These are phyloP conservation scores for Ruellia speciosa DNA, from an alignment of 305 asterid genomes.

Conservation along the genomic window DNA sequence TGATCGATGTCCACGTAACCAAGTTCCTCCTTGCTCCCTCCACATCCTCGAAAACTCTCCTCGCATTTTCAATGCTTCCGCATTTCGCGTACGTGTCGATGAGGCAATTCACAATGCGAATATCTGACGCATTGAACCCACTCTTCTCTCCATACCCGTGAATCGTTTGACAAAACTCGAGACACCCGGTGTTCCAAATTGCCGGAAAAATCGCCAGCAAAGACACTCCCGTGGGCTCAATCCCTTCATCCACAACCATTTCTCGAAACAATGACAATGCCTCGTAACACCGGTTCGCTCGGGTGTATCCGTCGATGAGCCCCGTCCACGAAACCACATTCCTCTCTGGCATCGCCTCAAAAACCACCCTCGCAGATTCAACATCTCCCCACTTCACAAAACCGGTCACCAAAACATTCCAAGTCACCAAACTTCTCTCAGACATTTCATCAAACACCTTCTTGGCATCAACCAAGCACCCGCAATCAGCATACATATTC, in stretches of 20 bases:
- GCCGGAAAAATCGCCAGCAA: conserved; percentile 68
- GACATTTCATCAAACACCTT: conserved; percentile 71
- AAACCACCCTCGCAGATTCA: conserved; percentile 38
- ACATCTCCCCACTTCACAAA: conserved; percentile 60
- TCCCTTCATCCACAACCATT: conserved; percentile 48
- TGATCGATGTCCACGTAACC: conserved; percentile 70
- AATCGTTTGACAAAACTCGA: conserved; percentile 43
- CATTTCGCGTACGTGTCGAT: conserved; percentile 61
- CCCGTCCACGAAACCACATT: conserved; percentile 83
- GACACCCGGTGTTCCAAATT: conserved; percentile 51
- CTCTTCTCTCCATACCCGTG: conserved; percentile 61
- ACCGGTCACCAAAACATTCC: conserved; percentile 76
- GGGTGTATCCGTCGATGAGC: conserved; percentile 62
- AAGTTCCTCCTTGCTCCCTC: conserved; percentile 37
- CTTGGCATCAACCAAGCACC: conserved; percentile 36
- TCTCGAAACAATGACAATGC: conserved; percentile 45
- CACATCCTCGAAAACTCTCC: conserved; percentile 45
- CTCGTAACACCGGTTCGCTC: conserved; percentile 35
- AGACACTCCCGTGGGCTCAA: conserved; percentile 59
- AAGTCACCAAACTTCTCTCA: conserved; percentile 49
- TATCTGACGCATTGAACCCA: conserved; percentile 40
- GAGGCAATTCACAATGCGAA: conserved; percentile 64
- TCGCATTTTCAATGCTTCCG: conserved; percentile 52
- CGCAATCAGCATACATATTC: conserved; percentile 55
- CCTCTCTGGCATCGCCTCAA: conserved; percentile 61